These are phyloP conservation scores for Aspergillus felis DNA, from an alignment of 2,329 filamentous ascomycete genomes.

Conservation along the genomic window DNA sequence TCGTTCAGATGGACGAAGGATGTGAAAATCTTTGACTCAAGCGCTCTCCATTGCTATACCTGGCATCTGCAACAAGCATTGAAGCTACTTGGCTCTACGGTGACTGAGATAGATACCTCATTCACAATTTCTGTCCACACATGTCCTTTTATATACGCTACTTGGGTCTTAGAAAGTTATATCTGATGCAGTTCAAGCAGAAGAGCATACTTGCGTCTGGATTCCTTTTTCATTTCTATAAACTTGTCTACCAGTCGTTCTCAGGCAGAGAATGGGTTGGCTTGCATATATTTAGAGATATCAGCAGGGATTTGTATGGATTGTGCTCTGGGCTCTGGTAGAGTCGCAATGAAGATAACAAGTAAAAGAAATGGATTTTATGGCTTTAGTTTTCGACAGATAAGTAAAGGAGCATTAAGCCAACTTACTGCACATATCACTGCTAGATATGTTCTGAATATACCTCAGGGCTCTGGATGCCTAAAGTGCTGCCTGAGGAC, in stretches of 20 bases:
- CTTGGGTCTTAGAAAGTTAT: not conserved
- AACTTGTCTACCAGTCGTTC: not conserved
- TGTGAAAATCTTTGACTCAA: slow-evolving; percentile 2
- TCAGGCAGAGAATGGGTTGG: not conserved
- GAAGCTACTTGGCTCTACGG: not conserved
- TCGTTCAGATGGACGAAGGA: slow-evolving; percentile 24
- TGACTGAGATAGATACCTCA: not conserved
- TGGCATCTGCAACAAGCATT: not conserved
- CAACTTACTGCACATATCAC: not conserved
- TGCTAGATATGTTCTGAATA: not conserved
- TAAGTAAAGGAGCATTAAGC: not conserved
- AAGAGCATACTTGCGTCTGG: not conserved
- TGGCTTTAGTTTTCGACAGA: not conserved
- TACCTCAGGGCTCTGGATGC: not conserved
- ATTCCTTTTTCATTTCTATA: not conserved
- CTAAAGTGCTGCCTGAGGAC: not conserved
- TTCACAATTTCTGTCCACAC: not conserved
- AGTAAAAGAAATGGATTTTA: not conserved
- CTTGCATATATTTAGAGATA: not conserved
- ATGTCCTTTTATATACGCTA: not conserved
- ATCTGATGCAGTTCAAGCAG: not conserved
- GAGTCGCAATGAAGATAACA: not conserved
- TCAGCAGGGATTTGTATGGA: not conserved
- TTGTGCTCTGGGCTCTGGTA: not conserved
- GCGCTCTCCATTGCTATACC: not conserved